phyloP scores from a whole-genome alignment of 495 filamentous ascomycete species.

The Penicillium canescens region DNA sequence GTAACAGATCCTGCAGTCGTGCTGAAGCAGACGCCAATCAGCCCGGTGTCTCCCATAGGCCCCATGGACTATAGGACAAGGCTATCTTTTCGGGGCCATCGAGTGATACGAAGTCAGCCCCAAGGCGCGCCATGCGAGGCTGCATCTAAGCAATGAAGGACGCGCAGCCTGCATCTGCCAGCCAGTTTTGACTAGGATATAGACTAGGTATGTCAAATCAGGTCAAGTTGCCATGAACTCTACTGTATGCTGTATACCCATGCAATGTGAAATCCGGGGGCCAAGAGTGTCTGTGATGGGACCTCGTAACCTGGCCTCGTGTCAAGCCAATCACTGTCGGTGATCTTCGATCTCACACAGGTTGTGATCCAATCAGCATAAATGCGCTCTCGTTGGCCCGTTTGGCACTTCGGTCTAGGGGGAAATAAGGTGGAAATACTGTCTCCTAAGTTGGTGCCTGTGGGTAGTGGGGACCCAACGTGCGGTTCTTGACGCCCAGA shows the following conservation, averaged over 20 bases:
- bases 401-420: conserved; percentile 2
- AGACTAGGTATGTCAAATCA: too few species aligned
- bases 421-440: too few species aligned
- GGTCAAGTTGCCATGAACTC: conserved; percentile 10
- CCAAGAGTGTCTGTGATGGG: not conserved
- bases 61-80: not conserved
- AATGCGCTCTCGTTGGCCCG: conserved; percentile 3
- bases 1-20: conserved; percentile 2
- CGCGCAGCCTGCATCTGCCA: too few species aligned
- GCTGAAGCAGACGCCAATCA: not conserved
- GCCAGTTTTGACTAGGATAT: too few species aligned
- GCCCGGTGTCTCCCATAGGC: not conserved
- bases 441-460: not conserved
- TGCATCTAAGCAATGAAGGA: too few species aligned
- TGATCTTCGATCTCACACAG: conserved; percentile 4
- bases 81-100: too few species aligned
- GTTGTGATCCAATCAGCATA: conserved; percentile 18
- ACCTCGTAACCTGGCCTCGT: conserved; percentile 1
- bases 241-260: conserved; percentile 14
- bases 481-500: not conserved
- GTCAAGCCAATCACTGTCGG: conserved; percentile 14
- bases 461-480: not conserved
- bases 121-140: too few species aligned
- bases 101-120: too few species aligned
- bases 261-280: conserved; percentile 18